phyloP scores from a whole-genome alignment of 345 rosid species.

The Eucalyptus curtisii region DNA sequence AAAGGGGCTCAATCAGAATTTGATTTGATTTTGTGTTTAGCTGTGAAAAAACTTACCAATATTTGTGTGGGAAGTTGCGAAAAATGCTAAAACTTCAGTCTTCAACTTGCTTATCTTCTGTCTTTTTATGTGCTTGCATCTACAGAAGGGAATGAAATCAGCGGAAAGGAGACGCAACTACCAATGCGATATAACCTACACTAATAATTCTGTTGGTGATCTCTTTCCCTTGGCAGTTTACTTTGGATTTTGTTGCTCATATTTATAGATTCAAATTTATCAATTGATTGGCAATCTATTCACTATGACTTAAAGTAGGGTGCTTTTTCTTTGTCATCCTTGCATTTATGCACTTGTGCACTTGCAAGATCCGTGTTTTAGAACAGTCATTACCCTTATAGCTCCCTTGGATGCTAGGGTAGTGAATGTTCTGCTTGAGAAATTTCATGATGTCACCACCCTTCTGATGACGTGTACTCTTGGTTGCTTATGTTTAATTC shows the following conservation, averaged over 20 bases:
- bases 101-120: background rate
- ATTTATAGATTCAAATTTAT: background rate
- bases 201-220: constrained; percentile 73
- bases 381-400: background rate
- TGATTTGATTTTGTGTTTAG: background rate
- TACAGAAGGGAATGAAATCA: constrained; percentile 75
- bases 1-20: background rate
- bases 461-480: background rate
- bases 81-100: background rate
- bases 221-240: background rate
- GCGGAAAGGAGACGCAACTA: constrained; percentile 76
- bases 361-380: background rate
- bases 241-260: background rate
- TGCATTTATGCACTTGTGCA: background rate
- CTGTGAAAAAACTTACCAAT: background rate
- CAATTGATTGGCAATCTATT: background rate
- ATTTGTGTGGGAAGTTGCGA: background rate
- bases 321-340: background rate
- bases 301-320: background rate
- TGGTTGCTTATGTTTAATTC: background rate
- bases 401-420: background rate
- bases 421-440: background rate
- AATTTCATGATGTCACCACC: background rate
- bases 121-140: constrained; percentile 2
- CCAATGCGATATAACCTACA: constrained; percentile 84